Conservation (phyloP, 345 rosid species). For the Eutrema heterophyllum region DNA sequence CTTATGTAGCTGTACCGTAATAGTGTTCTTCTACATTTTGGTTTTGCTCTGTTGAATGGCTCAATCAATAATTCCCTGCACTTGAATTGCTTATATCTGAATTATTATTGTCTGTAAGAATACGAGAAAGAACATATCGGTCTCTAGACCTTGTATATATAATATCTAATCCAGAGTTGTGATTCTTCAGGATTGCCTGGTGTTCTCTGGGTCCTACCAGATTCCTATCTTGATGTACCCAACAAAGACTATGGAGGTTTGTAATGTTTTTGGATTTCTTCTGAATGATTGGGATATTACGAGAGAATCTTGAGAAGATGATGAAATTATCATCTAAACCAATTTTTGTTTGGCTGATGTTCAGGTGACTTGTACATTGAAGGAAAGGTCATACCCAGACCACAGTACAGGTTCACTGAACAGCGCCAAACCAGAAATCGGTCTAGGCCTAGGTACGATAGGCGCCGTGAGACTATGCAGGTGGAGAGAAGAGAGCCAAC, state of each 20-base stretch:
- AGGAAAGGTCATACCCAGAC: constrained; percentile 89
- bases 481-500: constrained; percentile 60
- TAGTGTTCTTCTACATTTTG: background rate
- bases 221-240: constrained; percentile 94
- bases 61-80: background rate
- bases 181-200: constrained; percentile 60
- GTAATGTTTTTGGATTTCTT: background rate
- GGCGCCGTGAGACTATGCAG: constrained; percentile 71
- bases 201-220: constrained; percentile 95
- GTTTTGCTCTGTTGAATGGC: background rate
- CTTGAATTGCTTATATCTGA: background rate
- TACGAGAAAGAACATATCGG: background rate
- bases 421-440: constrained; percentile 52
- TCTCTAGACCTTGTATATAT: background rate
- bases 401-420: constrained; percentile 59
- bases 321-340: background rate
- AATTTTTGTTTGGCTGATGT: background rate
- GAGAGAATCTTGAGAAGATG: background rate
- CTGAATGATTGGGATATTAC: background rate
- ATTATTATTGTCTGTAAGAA: background rate
- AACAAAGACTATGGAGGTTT: constrained; percentile 97
- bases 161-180: background rate
- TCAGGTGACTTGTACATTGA: constrained; percentile 78
- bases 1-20: background rate
- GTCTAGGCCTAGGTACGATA: constrained; percentile 64